Evolutionary conservation across 2,329 filamentous ascomycete genomes (phyloP).

Genomic region (Tolypocladium pustulatum): DNA sequence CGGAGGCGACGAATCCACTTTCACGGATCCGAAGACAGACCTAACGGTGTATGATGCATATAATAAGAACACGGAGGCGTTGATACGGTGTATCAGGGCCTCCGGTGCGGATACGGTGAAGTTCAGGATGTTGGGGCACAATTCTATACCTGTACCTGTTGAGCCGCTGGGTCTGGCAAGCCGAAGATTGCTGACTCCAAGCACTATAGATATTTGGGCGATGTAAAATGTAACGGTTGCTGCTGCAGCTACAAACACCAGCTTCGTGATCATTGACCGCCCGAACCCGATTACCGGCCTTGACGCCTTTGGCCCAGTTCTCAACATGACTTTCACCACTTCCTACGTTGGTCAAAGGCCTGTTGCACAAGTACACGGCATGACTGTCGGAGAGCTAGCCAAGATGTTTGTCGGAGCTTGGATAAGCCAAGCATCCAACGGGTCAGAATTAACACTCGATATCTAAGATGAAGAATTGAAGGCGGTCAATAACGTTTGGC

Average conservation of each 20-base stretch:
- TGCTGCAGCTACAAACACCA: not conserved
- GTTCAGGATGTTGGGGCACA: slow-evolving; percentile 6
- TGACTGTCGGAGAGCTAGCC: slow-evolving; percentile 8
- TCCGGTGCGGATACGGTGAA: slow-evolving; percentile 7
- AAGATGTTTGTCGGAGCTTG: slow-evolving; percentile 5
- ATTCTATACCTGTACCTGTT: slow-evolving; percentile 5
- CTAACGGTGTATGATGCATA: too few species aligned
- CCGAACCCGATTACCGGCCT: slow-evolving; percentile 7
- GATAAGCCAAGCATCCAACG: slow-evolving; percentile 3
- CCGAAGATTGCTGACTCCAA: too few species aligned
- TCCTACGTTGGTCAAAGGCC: not conserved
- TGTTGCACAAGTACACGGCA: slow-evolving; percentile 7
- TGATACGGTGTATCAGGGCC: slow-evolving; percentile 2
- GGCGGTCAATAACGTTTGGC: not conserved
- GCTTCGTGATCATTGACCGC: slow-evolving; percentile 4
- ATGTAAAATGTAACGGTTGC: slow-evolving; percentile 7
- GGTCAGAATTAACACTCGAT: not conserved
- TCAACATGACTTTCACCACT: too few species aligned
- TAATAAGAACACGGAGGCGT: too few species aligned
- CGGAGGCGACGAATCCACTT: too few species aligned
- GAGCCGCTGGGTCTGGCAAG: too few species aligned
- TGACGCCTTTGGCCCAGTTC: not conserved
- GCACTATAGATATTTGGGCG: slow-evolving; percentile 10
- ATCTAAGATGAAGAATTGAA: too few species aligned
- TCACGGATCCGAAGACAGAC: too few species aligned